These are phyloP conservation scores for Zasmidium cellare DNA, from an alignment of 2,329 filamentous ascomycete species.

Conservation along the genomic window DNA sequence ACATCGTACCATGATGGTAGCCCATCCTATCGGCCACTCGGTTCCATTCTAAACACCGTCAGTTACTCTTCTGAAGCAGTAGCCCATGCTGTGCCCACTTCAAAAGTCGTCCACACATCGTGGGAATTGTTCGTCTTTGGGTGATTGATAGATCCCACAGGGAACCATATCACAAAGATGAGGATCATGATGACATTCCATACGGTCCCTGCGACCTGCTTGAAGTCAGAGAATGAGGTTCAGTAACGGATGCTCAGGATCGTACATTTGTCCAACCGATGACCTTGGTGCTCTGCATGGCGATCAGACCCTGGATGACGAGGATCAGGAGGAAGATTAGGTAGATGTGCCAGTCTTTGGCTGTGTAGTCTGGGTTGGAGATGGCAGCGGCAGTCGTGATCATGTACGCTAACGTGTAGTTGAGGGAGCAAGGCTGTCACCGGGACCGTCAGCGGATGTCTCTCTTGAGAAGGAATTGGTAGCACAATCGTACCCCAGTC, in stretches of 20 bases:
- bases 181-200: slow-evolving; percentile 35
- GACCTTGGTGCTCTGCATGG: slow-evolving; percentile 38
- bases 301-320: slow-evolving; percentile 34
- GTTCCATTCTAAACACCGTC: slow-evolving; percentile 27
- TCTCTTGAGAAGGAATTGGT: too few relatives aligned
- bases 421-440: slow-evolving; percentile 30
- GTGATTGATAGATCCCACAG: slow-evolving; percentile 32
- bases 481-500: too few relatives aligned
- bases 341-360: slow-evolving; percentile 38
- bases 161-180: slow-evolving; percentile 40
- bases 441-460: too few relatives aligned
- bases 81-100: not conserved
- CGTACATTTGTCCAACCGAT: slow-evolving; percentile 28
- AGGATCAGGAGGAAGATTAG: slow-evolving; percentile 34
- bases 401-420: slow-evolving; percentile 39
- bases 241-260: not conserved
- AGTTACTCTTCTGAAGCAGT: not conserved
- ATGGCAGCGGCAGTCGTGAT: slow-evolving; percentile 37
- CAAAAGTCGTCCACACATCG: slow-evolving; percentile 20
- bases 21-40: slow-evolving; percentile 34
- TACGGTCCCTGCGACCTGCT: slow-evolving; percentile 25
- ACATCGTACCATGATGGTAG: slow-evolving; percentile 36
- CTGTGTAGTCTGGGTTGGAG: slow-evolving; percentile 33
- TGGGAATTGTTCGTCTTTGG: slow-evolving; percentile 28
- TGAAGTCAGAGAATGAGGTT: not conserved